Evolutionary conservation across 1,284 basidiomycete species (phyloP), one percentile per base, ranked within the genome.

Genomic region (Gymnopus androsaceus): DNA sequence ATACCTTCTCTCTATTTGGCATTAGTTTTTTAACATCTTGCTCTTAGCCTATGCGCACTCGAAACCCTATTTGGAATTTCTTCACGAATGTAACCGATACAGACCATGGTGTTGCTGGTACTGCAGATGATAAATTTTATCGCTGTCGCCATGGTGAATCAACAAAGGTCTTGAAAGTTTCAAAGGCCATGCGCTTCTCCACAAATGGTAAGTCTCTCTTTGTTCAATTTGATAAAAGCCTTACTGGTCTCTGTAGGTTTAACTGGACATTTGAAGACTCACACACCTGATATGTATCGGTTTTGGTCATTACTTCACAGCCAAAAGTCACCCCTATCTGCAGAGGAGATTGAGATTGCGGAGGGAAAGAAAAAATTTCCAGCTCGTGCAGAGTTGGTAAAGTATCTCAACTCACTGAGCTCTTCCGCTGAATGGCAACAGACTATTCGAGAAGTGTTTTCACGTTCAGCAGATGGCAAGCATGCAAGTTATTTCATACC

Each of bases 61-160:
- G 42, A 6, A 64, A 62, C 38, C 56, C 62, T 3, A 61, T 67
- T n/a, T 63, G 66, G 54, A 41, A 41, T n/a, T 67, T 67, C 54
- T 67, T 62, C 47, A 33, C 63, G 33, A 33, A 49, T 2, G 57
- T 64, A 19, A 36, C 40, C 9, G 19, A 23, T 11, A 45, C 44
- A 30, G 17, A 12, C 1, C 33, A 59, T n/a, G 55, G 64, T 9
- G 30, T 19, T 8, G 6, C 50, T 15, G 56, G 53, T 5, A 37
- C 38, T 12, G 19, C 44, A 12, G 64, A 59, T 11, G 51, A 61
- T 40, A 54, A 55, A 14, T 57, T 67, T 49, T 68, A 63, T 42
- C 53, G 49, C 28, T 69, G 66, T 50, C 60, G 51, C 25, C 66
- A 68, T 56, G 63, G 66, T 1, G 53, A 48, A 12, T 33, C 31